Base-by-base conservation (phyloP, 352 stramenopile genomes). In the Aphanomyces stellatus region DNA sequence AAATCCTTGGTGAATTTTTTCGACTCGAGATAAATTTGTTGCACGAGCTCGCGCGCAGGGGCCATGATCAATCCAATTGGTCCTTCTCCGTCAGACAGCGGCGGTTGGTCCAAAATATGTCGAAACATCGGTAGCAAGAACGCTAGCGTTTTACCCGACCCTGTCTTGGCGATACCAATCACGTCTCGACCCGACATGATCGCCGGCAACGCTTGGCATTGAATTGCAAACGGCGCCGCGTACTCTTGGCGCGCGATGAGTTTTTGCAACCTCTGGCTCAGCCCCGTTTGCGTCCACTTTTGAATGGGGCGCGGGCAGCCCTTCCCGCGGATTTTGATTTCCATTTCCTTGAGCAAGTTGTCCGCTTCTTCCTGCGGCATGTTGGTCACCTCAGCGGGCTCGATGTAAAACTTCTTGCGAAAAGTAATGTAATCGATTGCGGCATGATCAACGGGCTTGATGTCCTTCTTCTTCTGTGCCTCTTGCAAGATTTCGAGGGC, bases 101-200 rank as follows among this genome's bases (percentile, higher is more conserved):
- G 85, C 28, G 87, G 87, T 46, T 95, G 85, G 69, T 97, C 89
- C 25, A 98, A 76, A 69, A 99, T 98, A 74, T 99, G 96, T 11
- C 95, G 83, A 55, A 98, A 93, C 85, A 98, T 92, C 0, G 96
- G 91, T 28, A 98, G 74, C 28, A 96, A 64, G 53, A 96, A 97
- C n/a, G 88, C 89, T 7, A 96, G 72, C 1, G 88, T 96, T 69
- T 97, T 97, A 49, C 88, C 88, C 1, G 88, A 97, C 8, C 95
- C 95, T n/a, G 95, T 98, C 74, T 99, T 99, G 6, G 98, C 97
- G 68, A 99, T 98, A 15, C 95, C 97, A 71, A 99, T 99, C 2
- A 99, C 93, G 76, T 99, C 98, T 37, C 98, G 82, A 15, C 98
- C 98, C 0, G 89, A 93, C 97, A 99, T 99, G 69, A 99, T 98